Evolutionary conservation across 148 eudicot genomes (phyloP), one percentile per base, ranked within the genome.

Genomic region (Dysphania ambrosioides): DNA sequence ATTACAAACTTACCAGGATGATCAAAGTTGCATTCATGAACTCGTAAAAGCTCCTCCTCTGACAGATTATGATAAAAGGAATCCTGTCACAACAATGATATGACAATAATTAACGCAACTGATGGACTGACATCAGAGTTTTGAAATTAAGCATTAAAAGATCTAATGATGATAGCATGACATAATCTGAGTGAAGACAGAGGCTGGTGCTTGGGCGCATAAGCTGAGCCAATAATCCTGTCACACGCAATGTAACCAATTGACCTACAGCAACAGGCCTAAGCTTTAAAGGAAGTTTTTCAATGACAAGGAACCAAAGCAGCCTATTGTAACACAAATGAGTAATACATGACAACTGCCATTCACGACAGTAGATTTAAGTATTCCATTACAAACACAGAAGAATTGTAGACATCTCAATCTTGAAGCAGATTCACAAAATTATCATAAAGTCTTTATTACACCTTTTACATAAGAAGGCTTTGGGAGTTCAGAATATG

Each of bases 11-110:
- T 76, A 90, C 99, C 97, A 73, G 99, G 99, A 75, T 96, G 99
- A 82, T 92, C 97, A 85, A 96, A 96, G 75, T 92, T 92, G 88
- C 87, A 92, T 66, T 96, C 97, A 79, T 90, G 82, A 77, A 92
- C 94, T 71, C 83, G 88, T 71, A 85, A 79, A 82, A 96, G 97
- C 83, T 90, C 94, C 74, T 96, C 93, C 62, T 83, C 85, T 4
- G 91, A 88, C 81, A 96, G 80, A 81, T 81, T 88, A 79, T 85
- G 87, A 81, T 96, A 92, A 77, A 96, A 92, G 8, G 99, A 96
- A 81, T 96, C 99, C 99, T 96, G 89, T 73, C 70, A 82, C 64
- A 77, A 44, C 74, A 81, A 64, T 35, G n/a, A 53, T 36, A 51
- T 15, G 34, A 51, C 7, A 64, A 44, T 44, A 32, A 8, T 60